A percentile compares a stretch with the other conserved stretches of the same genome.
Evolutionary conservation across 805 yeast species (phyloP).

Genomic region (Ogataea populi-albae): DNA sequence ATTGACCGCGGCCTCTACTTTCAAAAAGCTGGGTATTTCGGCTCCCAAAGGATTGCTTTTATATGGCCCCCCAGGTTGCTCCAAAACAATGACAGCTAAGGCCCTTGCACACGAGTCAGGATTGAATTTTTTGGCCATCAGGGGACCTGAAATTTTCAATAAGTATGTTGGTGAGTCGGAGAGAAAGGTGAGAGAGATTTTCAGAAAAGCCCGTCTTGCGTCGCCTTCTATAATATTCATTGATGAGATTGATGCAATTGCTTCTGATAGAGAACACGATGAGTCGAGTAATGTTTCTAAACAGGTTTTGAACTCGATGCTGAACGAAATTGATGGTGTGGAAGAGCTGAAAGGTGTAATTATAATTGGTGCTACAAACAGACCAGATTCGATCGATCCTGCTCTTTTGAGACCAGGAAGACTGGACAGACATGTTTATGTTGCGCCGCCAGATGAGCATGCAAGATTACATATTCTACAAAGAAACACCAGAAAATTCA

Average conservation of each 20-base stretch:
- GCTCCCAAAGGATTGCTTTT: conserved; percentile 92
- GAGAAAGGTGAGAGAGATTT: conserved; percentile 89
- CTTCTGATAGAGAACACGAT: conserved; percentile 67
- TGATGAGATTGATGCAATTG: conserved; percentile 94
- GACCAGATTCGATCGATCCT: conserved; percentile 91
- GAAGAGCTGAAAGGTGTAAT: conserved; percentile 93
- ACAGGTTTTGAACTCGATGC: conserved; percentile 83
- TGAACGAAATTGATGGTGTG: conserved; percentile 96
- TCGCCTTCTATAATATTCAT: conserved; percentile 93
- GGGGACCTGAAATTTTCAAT: conserved; percentile 93
- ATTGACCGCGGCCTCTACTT: conserved; percentile 74
- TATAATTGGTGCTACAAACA: conserved; percentile 92
- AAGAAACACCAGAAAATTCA: conserved; percentile 68
- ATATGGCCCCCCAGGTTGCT: conserved; percentile 99
- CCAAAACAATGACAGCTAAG: conserved; percentile 91
- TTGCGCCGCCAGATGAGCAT: conserved; percentile 81
- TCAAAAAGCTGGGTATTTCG: conserved; percentile 69
- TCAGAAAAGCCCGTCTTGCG: conserved; percentile 87
- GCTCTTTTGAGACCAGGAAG: conserved; percentile 96
- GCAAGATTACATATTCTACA: conserved; percentile 78
- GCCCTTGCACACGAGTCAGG: conserved; percentile 96
- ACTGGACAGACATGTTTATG: conserved; percentile 88
- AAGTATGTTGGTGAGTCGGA: conserved; percentile 97
- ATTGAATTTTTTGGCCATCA: conserved; percentile 86
- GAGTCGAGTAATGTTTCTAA: conserved; percentile 67